Conservation (phyloP, 345 rosid species). For the Euclidium syriacum region DNA sequence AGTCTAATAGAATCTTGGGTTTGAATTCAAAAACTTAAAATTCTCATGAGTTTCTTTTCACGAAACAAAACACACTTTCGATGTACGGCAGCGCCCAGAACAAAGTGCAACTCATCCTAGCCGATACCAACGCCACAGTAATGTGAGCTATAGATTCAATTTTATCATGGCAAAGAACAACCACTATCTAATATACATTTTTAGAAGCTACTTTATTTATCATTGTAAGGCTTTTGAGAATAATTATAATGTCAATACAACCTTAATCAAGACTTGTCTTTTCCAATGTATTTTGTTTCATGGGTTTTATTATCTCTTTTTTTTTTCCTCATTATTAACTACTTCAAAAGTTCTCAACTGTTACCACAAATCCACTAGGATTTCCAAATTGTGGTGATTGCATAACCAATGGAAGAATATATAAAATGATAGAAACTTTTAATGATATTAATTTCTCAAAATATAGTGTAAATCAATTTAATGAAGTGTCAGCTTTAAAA, state of each 20-base stretch:
- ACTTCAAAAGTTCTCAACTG: not conserved
- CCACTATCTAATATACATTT: not conserved
- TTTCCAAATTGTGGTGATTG: too few species aligned
- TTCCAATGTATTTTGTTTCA: not conserved
- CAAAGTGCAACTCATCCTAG: too few species aligned
- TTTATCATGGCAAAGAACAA: too few species aligned
- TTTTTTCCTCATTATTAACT: not conserved
- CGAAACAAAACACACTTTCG: too few species aligned
- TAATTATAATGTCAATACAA: not conserved
- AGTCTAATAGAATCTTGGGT: constrained; percentile 1
- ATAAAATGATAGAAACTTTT: too few species aligned
- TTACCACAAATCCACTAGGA: not conserved
- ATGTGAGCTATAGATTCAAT: too few species aligned
- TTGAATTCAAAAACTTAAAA: not conserved
- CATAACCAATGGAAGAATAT: too few species aligned
- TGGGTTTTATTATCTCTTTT: not conserved
- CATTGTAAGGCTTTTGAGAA: not conserved
- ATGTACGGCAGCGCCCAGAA: too few species aligned
- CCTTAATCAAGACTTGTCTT: not conserved
- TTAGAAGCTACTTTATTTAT: not conserved
- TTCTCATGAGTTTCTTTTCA: not conserved
- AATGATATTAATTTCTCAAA: too few species aligned
- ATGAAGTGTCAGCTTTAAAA: too few species aligned
- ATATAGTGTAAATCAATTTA: too few species aligned
- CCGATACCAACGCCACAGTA: too few species aligned